Base-by-base conservation (phyloP, 805 yeast species). In the Vanderwaltozyma polyspora region DNA sequence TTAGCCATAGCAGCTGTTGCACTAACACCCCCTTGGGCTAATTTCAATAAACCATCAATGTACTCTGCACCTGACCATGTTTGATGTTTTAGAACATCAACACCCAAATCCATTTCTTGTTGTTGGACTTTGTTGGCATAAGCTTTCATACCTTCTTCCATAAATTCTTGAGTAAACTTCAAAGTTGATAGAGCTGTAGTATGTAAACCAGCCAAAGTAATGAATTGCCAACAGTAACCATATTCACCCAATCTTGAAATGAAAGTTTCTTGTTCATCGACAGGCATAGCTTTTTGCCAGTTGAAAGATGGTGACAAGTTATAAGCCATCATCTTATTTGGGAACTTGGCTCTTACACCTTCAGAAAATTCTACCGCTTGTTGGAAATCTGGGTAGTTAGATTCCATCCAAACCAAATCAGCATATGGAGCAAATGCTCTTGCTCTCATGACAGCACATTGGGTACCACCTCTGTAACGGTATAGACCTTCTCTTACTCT, bases 41-140 rank as follows among this genome's bases (percentile, higher is more conserved):
- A 68, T 62, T 79, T 86, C 60, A 89, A 76, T 54, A 89, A 68
- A 40, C 84, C 79, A 62, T 89, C 97, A 55, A 89, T 80, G 67
- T 85, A 87, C 64, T 84, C 94, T 21, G 97, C 97, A 57, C 97
- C 97, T 28, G 95, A 85, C 97, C 97, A 89, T 63, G 87, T 85
- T 64, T 89, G 97, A 63, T 89, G 97, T 70, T 86, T 89, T 44
- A 89, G 93, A 39, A 89, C 94, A 62, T 89, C 97, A 45, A 87
- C 95, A 45, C 84, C 87, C 40, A 68, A 68, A 51, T 79, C 84
- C 59, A 87, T 82, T 68, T 89, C 97, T 40, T 76, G 80, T 42
- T 77, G 74, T 67, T 89, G 97, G 41, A 89, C 79, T 44, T 67
- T 67, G 57, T 77, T 79, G 37, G 95, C 97, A 59, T 89, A 89